These are phyloP conservation scores for Glycyrrhiza uralensis DNA, from an alignment of 306 rosid species.

Conservation along the genomic window DNA sequence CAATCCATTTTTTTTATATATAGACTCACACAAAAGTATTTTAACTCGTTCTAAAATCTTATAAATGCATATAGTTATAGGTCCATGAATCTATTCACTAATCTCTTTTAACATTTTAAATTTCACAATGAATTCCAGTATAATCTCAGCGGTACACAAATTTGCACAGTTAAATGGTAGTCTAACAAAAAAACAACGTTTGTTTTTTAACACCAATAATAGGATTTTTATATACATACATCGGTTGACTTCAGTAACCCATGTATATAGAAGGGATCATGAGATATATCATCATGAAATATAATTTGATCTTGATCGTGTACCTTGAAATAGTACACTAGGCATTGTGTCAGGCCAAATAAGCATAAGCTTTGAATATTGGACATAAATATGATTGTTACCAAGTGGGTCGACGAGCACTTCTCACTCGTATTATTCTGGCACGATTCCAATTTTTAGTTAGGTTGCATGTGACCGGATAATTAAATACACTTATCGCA, in stretches of 20 bases:
- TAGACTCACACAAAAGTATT: too few relatives aligned
- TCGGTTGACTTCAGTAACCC: background rate
- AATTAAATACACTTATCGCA: background rate
- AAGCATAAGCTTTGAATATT: background rate
- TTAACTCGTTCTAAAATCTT: too few relatives aligned
- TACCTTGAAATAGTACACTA: background rate
- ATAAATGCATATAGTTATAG: too few relatives aligned
- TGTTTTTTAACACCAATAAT: background rate
- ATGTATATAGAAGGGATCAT: background rate
- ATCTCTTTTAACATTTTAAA: background rate
- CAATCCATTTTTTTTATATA: too few relatives aligned
- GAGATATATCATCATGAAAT: background rate
- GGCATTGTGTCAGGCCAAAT: background rate
- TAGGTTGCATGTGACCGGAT: constrained; percentile 21
- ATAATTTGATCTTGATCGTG: background rate
- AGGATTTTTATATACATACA: background rate
- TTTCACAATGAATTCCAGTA: background rate
- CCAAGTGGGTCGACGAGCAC: background rate
- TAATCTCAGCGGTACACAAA: background rate
- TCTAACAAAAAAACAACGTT: background rate
- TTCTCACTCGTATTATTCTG: background rate
- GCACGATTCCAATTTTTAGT: background rate
- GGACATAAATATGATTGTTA: background rate
- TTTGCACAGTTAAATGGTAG: background rate
- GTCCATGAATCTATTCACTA: too few relatives aligned